Conservation (phyloP, 2,329 filamentous ascomycete species). For the Leptographium galeiforme region DNA sequence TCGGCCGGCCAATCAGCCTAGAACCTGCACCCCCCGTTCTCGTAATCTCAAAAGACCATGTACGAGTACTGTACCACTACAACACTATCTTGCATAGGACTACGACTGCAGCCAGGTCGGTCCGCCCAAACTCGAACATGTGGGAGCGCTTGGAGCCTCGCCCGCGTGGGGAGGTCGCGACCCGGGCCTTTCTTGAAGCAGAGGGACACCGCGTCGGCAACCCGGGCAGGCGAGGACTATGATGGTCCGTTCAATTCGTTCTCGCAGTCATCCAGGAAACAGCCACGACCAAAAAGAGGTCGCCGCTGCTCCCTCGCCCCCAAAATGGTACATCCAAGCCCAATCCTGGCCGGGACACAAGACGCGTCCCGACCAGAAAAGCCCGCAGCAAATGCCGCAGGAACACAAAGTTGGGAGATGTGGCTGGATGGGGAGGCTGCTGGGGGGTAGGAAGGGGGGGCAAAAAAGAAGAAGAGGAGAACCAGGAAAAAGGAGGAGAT, state of each 20-base stretch:
- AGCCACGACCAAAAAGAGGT: background rate
- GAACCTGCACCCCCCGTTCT: background rate
- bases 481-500: background rate
- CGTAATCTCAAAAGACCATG: too few species aligned
- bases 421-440: constrained; percentile 3
- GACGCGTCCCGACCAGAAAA: background rate
- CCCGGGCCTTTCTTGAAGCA: background rate
- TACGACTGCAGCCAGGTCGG: background rate
- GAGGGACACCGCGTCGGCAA: constrained; percentile 6
- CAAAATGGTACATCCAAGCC: background rate
- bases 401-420: background rate
- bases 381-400: background rate
- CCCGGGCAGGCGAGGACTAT: constrained; percentile 20
- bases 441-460: background rate
- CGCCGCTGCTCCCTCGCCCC: background rate
- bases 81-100: background rate
- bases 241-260: constrained; percentile 18
- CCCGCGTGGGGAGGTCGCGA: constrained; percentile 12
- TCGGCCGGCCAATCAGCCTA: background rate
- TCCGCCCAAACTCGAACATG: constrained; percentile 11
- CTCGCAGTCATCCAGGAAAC: constrained; percentile 14
- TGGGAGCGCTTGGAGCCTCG: constrained; percentile 21
- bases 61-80: too few species aligned
- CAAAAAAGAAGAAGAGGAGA: background rate
- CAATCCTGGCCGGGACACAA: background rate